Conservation (phyloP, 2,329 filamentous ascomycete genomes). For the Emericellopsis cladophorae region DNA sequence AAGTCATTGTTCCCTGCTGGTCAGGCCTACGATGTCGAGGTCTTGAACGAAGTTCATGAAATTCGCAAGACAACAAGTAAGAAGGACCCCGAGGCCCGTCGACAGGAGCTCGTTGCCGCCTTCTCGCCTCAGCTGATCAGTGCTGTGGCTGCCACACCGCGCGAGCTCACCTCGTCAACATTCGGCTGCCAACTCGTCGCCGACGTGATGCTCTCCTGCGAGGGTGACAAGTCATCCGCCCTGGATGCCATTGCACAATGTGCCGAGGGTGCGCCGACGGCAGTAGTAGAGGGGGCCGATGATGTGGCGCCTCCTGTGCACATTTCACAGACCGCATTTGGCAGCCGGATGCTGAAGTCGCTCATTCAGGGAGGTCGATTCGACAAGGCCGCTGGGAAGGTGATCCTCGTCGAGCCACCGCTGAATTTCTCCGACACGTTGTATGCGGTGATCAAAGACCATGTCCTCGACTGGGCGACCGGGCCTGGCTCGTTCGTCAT, state of each 20-base stretch:
- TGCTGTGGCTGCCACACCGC: slow-evolving; percentile 56
- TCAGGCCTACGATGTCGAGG: slow-evolving; percentile 49
- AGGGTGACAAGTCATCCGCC: slow-evolving; percentile 65
- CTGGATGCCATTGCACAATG: slow-evolving; percentile 56
- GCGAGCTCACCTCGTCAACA: slow-evolving; percentile 56
- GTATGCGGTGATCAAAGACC: slow-evolving; percentile 67
- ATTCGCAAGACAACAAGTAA: slow-evolving; percentile 80
- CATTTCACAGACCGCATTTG: slow-evolving; percentile 47
- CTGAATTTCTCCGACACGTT: slow-evolving; percentile 70
- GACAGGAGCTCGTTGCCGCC: slow-evolving; percentile 61
- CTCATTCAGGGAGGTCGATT: slow-evolving; percentile 83
- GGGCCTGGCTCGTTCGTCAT: slow-evolving; percentile 79
- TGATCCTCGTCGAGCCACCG: slow-evolving; percentile 61
- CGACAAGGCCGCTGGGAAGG: slow-evolving; percentile 57
- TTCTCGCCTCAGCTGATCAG: slow-evolving; percentile 65
- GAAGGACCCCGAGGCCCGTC: slow-evolving; percentile 69
- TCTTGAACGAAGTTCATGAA: slow-evolving; percentile 65
- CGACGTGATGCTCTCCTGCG: slow-evolving; percentile 66
- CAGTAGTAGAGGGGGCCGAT: slow-evolving; percentile 22
- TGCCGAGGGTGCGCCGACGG: slow-evolving; percentile 42
- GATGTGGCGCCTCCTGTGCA: slow-evolving; percentile 22
- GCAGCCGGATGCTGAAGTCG: slow-evolving; percentile 79
- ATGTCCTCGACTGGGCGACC: slow-evolving; percentile 73
- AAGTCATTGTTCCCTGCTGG: slow-evolving; percentile 47
- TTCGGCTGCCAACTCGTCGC: slow-evolving; percentile 82